Evolutionary conservation across 2,329 filamentous ascomycete genomes (phyloP), one percentile per base, ranked within the genome.

Genomic region (Colletotrichum siamense): DNA sequence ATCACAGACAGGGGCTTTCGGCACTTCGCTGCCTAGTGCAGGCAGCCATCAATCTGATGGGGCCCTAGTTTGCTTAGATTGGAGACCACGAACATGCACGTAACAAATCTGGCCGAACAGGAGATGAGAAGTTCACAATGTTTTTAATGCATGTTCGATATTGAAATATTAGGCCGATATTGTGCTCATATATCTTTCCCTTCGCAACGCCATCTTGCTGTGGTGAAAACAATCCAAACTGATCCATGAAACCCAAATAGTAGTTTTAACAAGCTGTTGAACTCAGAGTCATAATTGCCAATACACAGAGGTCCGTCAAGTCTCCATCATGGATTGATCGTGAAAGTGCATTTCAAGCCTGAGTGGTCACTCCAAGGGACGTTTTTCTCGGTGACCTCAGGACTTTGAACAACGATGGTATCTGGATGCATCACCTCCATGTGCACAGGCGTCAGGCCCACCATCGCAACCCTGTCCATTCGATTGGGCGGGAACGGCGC

Each of bases 391-490:
- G 15, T 16, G 6, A 22, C 30, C 8, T 30, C 59, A 4, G n/a
- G 28, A 12, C 18, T 16, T 18, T 36, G 72, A 24, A 71, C 8
- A 2, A 13, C 22, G 24, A 76, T 18, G 5, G 16, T n/a, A 13
- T 9, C 79, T 1, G 81, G 78, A 22, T 71, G 77, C 70, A 79
- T 69, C 15, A 82, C 74, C 52, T 78, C 72, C 26, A 82, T 80
- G 52, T 79, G 59, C 24, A 69, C 30, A 13, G 77, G 67, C 32
- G 77, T 67, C 16, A 86, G 57, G 4, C 82, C 82, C 18, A 84
- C 24, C 44, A 82, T 68, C 15, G 81, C 83, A 24, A 87, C 76
- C 75, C 84, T 86, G 77, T 87, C 85, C 39, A 87, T 69, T 18
- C 86, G 82, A 55, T 71, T 78, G 1, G 84, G 81, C 8, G 83